Conservation (phyloP, 2,329 filamentous ascomycete genomes). For the Ophiosphaerella korrae region DNA sequence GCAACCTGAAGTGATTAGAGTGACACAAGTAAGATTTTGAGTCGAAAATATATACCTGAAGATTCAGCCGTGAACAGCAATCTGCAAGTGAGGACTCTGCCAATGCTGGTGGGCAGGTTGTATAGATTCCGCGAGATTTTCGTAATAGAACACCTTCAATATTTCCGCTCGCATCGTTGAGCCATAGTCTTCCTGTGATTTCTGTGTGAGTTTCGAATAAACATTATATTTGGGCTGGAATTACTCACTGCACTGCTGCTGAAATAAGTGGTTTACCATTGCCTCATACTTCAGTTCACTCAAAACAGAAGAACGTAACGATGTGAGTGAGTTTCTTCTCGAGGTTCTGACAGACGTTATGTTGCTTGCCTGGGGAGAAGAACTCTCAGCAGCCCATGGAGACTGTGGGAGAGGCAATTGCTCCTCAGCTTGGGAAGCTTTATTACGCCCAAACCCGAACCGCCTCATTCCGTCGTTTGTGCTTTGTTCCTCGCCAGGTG, state of each 20-base stretch:
- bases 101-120: conserved; percentile 72
- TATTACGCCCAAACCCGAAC: conserved; percentile 17
- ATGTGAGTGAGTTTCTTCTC: conserved; percentile 23
- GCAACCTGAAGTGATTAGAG: conserved; percentile 61
- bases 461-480: conserved; percentile 5
- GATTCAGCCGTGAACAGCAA: conserved; percentile 71
- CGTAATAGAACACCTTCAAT: conserved; percentile 63
- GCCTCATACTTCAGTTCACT: conserved; percentile 81
- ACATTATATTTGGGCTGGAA: background rate
- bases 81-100: conserved; percentile 66
- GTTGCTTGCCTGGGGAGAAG: conserved; percentile 11
- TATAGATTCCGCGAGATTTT: conserved; percentile 71
- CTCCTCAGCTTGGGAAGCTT: conserved; percentile 16
- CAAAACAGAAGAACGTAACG: conserved; percentile 18
- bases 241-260: conserved; percentile 68
- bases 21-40: background rate
- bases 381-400: conserved; percentile 12
- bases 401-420: conserved; percentile 17
- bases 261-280: conserved; percentile 82
- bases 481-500: conserved; percentile 9
- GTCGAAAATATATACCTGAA: conserved; percentile 60
- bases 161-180: conserved; percentile 63
- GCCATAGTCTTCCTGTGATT: conserved; percentile 64
- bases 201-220: conserved; percentile 23
- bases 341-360: conserved; percentile 19